These are phyloP conservation scores for Arthrinium phaeospermum DNA, from an alignment of 2,329 filamentous ascomycete species.

Conservation along the genomic window DNA sequence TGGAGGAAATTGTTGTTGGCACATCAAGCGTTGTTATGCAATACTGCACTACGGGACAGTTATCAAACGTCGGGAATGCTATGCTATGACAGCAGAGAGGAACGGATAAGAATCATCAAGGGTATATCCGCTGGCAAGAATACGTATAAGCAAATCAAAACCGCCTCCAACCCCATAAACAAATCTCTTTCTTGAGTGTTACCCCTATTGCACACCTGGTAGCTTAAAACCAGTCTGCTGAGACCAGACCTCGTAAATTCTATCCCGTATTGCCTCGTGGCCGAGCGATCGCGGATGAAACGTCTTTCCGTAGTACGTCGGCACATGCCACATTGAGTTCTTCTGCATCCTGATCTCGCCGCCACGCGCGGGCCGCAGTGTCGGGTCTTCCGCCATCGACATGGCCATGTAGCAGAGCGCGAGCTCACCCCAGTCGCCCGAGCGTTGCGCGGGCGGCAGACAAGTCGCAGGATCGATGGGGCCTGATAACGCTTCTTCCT, in stretches of 20 bases:
- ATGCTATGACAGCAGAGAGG: neutral
- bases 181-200: neutral
- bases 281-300: conserved; percentile 51
- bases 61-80: neutral
- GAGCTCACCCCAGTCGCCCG: conserved; percentile 50
- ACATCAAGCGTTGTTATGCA: neutral
- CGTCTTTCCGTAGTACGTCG: conserved; percentile 52
- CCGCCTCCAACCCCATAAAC: neutral
- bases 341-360: conserved; percentile 30
- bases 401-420: conserved; percentile 52
- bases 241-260: conserved; percentile 42
- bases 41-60: neutral
- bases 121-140: neutral
- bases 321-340: conserved; percentile 53
- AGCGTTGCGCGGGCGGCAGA: conserved; percentile 39
- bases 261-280: conserved; percentile 44
- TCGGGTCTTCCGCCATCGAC: conserved; percentile 43
- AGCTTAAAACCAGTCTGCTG: neutral
- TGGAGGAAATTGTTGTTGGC: neutral
- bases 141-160: neutral
- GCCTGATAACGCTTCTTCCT: conserved; percentile 36
- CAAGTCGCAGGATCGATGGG: conserved; percentile 46
- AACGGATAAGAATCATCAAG: neutral
- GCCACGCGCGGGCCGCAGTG: conserved; percentile 37
- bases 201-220: neutral